phyloP scores from a whole-genome alignment of 345 rosid species.

The Euclidium syriacum region DNA sequence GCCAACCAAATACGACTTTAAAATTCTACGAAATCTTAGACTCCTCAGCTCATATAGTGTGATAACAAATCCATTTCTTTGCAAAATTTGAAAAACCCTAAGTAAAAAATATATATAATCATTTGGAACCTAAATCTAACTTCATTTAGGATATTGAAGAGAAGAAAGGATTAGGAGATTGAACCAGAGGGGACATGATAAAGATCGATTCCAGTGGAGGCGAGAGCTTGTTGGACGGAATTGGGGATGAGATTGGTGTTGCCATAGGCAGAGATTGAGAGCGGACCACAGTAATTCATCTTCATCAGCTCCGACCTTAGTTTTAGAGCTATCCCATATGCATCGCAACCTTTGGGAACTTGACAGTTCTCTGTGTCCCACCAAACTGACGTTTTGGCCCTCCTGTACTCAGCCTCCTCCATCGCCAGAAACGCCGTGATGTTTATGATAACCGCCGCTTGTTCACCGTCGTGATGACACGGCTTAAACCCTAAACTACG shows the following conservation, averaged over 20 bases:
- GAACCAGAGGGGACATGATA: slow-evolving; percentile 80
- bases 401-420: slow-evolving; percentile 54
- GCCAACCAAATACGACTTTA: too few species aligned
- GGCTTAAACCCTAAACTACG: too few species aligned
- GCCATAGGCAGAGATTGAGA: slow-evolving; percentile 79
- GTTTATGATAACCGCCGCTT: too few species aligned
- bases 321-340: slow-evolving; percentile 61
- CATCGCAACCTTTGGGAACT: slow-evolving; percentile 57
- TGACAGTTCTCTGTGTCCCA: slow-evolving; percentile 90
- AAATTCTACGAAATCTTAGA: too few species aligned
- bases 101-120: too few species aligned
- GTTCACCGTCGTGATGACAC: too few species aligned
- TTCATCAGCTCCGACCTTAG: slow-evolving; percentile 58
- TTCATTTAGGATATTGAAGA: neutral
- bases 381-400: slow-evolving; percentile 79
- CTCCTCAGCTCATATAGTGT: too few species aligned
- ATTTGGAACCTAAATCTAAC: too few species aligned
- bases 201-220: slow-evolving; percentile 70
- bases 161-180: neutral
- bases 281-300: slow-evolving; percentile 64
- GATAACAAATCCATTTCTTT: neutral
- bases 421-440: neutral
- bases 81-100: too few species aligned
- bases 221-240: slow-evolving; percentile 61
- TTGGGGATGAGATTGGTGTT: slow-evolving; percentile 57